A percentile compares a stretch with the other conserved stretches of the same genome.
Conservation (phyloP, 768 basidiomycete species). For the Lactarius sp. region DNA sequence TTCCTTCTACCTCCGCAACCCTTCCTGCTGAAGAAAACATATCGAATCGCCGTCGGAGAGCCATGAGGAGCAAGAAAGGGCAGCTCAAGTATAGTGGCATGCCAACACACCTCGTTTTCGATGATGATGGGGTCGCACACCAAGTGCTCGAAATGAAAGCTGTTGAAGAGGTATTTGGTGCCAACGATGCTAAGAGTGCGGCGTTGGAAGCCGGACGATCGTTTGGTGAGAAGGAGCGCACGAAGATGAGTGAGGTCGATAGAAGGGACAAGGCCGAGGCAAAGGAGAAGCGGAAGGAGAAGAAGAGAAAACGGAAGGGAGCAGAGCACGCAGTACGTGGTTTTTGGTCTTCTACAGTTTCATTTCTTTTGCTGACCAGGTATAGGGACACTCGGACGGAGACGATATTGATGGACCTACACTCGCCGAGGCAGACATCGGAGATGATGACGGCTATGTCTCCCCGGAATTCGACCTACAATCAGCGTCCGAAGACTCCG, state of each 20-base stretch:
- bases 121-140: slow-evolving; percentile 79
- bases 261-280: slow-evolving; percentile 76
- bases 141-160: slow-evolving; percentile 80
- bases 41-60: slow-evolving; percentile 85
- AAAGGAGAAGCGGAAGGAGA: slow-evolving; percentile 83
- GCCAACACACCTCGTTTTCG: slow-evolving; percentile 79
- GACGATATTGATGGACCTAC: slow-evolving; percentile 29
- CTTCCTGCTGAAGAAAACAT: slow-evolving; percentile 41
- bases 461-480: slow-evolving; percentile 65
- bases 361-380: background rate
- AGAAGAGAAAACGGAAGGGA: slow-evolving; percentile 89
- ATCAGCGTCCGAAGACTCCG: slow-evolving; percentile 33
- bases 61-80: slow-evolving; percentile 68
- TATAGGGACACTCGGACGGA: slow-evolving; percentile 27
- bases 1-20: slow-evolving; percentile 35
- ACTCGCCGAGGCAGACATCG: slow-evolving; percentile 37
- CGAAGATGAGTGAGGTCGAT: slow-evolving; percentile 66
- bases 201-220: slow-evolving; percentile 59
- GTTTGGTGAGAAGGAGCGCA: slow-evolving; percentile 71
- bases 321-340: slow-evolving; percentile 42
- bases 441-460: slow-evolving; percentile 64
- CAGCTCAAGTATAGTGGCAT: slow-evolving; percentile 55
- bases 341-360: background rate
- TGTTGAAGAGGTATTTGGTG: slow-evolving; percentile 61
- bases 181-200: slow-evolving; percentile 50